Conservation (phyloP, 306 rosid genomes). For the Spatholobus suberectus region DNA sequence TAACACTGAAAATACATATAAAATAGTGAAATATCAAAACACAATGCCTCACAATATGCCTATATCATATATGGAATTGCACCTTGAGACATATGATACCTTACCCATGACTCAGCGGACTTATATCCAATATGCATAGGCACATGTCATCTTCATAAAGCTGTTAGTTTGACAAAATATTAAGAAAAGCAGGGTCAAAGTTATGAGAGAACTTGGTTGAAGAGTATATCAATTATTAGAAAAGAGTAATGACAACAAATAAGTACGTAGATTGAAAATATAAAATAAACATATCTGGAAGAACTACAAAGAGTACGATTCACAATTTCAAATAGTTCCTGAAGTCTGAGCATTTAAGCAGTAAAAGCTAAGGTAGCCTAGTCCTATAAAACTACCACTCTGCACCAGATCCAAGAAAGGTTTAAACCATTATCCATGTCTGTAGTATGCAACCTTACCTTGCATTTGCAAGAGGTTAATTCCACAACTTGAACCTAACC, state of each 20-base stretch:
- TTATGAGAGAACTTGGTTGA: conserved; percentile 26
- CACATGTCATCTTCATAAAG: conserved; percentile 87
- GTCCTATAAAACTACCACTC: background rate
- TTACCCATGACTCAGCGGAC: conserved; percentile 96
- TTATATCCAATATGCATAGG: conserved; percentile 85
- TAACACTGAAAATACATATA: background rate
- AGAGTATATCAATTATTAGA: background rate
- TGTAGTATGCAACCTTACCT: background rate
- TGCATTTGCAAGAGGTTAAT: background rate
- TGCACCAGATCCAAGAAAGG: background rate
- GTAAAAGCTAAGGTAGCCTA: background rate
- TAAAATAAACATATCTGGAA: background rate
- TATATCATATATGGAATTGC: conserved; percentile 34
- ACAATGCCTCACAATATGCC: conserved; percentile 20
- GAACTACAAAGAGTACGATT: conserved; percentile 15
- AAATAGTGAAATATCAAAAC: conserved; percentile 29
- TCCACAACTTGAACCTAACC: background rate
- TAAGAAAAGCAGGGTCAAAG: conserved; percentile 24
- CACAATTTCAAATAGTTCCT: conserved; percentile 17
- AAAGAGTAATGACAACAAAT: background rate
- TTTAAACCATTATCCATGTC: background rate
- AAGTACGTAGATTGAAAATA: background rate
- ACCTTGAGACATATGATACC: conserved; percentile 65
- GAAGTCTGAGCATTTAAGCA: conserved; percentile 6
- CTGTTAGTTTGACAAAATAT: conserved; percentile 59